These are phyloP conservation scores for Elaeagnus macrophylla DNA, from an alignment of 306 rosid species.

Conservation along the genomic window DNA sequence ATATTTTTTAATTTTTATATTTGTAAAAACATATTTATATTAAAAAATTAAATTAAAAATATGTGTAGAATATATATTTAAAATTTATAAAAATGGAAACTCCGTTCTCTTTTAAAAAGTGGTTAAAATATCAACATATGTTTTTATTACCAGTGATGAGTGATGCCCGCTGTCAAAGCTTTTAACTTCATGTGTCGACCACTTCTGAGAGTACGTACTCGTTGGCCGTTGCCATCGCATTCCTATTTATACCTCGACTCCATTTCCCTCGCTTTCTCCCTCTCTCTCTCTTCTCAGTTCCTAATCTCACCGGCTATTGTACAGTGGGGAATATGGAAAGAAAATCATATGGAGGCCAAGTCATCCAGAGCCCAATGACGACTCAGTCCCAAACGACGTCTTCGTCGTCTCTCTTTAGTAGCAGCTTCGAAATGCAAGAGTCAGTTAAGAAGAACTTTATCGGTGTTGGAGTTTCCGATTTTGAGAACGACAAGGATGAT, in stretches of 20 bases:
- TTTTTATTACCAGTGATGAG: no score
- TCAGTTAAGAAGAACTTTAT: constrained; percentile 13
- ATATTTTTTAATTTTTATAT: no score
- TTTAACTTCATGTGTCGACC: constrained; percentile 62
- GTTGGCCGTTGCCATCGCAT: neutral
- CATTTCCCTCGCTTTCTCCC: constrained; percentile 22
- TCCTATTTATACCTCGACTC: constrained; percentile 31
- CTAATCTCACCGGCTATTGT: constrained; percentile 15
- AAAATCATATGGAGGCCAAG: constrained; percentile 13
- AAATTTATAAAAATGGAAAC: no score
- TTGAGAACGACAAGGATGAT: constrained; percentile 6
- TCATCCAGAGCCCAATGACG: neutral
- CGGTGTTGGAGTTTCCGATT: constrained; percentile 2
- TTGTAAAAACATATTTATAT: no score
- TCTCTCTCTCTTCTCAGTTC: constrained; percentile 8
- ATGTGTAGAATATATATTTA: no score
- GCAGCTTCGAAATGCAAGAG: constrained; percentile 26
- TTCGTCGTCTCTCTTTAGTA: constrained; percentile 7
- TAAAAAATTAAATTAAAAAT: no score
- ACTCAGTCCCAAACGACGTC: constrained; percentile 15
- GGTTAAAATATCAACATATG: no score
- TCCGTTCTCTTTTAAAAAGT: no score
- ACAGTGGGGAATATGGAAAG: constrained; percentile 20
- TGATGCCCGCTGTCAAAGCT: no score
- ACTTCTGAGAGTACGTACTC: constrained; percentile 6